These are phyloP conservation scores for Zygotorulaspora danielsina DNA, from an alignment of 805 yeast species.

Conservation along the genomic window DNA sequence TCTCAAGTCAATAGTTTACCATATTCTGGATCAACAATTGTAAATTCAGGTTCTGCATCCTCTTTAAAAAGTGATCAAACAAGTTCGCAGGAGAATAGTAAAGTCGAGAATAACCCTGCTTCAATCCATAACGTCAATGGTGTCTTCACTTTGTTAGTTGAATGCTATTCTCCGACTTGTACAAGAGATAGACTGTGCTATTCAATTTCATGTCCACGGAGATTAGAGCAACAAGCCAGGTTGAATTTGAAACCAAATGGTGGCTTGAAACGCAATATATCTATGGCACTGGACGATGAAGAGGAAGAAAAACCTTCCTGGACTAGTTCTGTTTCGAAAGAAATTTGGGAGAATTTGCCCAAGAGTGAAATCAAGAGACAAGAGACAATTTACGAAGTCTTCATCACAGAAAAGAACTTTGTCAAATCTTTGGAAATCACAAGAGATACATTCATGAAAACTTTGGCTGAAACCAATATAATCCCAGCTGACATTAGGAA, in stretches of 20 bases:
- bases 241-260: constrained; percentile 84
- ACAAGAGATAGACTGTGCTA: constrained; percentile 83
- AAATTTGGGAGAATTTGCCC: constrained; percentile 69
- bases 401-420: constrained; percentile 90
- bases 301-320: constrained; percentile 82
- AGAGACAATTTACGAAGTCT: constrained; percentile 90
- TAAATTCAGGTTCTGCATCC: constrained; percentile 19
- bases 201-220: constrained; percentile 92
- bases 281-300: constrained; percentile 48
- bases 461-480: constrained; percentile 77
- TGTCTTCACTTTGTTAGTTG: constrained; percentile 86
- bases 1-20: constrained; percentile 12
- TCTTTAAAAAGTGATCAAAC: constrained; percentile 25
- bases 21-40: constrained; percentile 14
- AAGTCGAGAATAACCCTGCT: constrained; percentile 19
- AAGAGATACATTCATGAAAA: constrained; percentile 90
- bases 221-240: constrained; percentile 93
- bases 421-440: constrained; percentile 91
- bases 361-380: constrained; percentile 88
- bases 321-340: constrained; percentile 87
- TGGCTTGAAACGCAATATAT: constrained; percentile 63
- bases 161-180: constrained; percentile 96
- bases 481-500: constrained; percentile 88
- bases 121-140: constrained; percentile 59
- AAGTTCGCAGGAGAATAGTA: constrained; percentile 18